Base-by-base conservation (phyloP, 2,329 filamentous ascomycete genomes). In the Ascochyta koolunga region DNA sequence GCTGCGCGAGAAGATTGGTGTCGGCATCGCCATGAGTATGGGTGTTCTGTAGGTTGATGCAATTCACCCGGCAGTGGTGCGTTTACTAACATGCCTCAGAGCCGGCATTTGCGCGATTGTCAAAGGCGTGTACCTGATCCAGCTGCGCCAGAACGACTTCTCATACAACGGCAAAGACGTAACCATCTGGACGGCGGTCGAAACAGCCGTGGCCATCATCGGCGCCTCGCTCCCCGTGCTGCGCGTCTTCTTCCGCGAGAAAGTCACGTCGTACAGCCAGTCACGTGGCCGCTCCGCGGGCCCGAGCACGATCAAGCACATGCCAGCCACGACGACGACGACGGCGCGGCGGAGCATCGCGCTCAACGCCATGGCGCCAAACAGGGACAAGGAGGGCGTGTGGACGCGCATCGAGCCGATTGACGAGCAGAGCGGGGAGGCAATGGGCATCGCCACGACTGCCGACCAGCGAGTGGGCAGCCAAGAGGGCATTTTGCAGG, bases 231-330 rank as follows among this genome's bases (percentile, higher is more conserved):
- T 71, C 6, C 67, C 68, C 5, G 65, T 71, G 2, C 62, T 71
- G 2, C 67, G 68, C 24, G 68, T 70, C 7, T 70, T 70, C 58
- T 64, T 71, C 60, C 66, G 65, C n/a, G 60, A 69, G n/a, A 59
- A 58, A 1, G 60, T 64, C 2, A 61, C 57, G 0, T 60, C 55
- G 1, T 48, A 54, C 29, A 45, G 29, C 44, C 27, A 40, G 37
- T 51, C 46, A 1, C 50, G 38, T 24, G 41, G 45, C 27, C 44
- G 51, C 27, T 39, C 39, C 7, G 10, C n/a, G 6, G 40, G 29
- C 4, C 52, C 22, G 1, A 42, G 32, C 29, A 52, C 46, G 2
- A 19, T 42, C 10, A 50, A 47, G 18, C 46, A 27, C 7, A 36
- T 32, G 6, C 47, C 42, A 1, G 42, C 41, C 4, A 24, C 40